Evolutionary conservation across 1,284 basidiomycete species (phyloP).

Genomic region (Kwoniella shivajii): DNA sequence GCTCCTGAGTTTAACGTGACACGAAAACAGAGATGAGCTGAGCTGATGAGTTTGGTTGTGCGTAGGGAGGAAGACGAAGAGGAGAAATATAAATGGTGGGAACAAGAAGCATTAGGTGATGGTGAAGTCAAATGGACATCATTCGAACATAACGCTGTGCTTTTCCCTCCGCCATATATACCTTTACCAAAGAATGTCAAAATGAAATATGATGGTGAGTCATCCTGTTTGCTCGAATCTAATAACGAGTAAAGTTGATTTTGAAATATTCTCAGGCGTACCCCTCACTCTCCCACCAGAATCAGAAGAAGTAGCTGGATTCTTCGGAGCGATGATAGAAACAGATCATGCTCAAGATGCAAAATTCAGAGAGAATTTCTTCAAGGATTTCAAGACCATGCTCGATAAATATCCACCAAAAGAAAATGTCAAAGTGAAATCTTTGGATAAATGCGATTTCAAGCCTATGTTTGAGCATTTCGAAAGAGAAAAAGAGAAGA

Average conservation of each 20-base stretch:
- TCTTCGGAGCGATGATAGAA: slow-evolving; percentile 91
- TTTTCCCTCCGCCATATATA: slow-evolving; percentile 94
- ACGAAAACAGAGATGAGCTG: slow-evolving; percentile 7
- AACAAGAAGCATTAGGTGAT: slow-evolving; percentile 66
- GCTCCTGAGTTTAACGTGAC: neutral
- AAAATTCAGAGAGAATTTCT: slow-evolving; percentile 94
- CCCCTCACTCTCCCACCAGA: slow-evolving; percentile 76
- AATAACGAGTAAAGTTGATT: neutral
- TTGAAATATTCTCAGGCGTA: slow-evolving; percentile 61
- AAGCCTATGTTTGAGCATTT: slow-evolving; percentile 91
- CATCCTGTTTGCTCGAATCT: neutral
- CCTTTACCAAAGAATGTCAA: slow-evolving; percentile 81
- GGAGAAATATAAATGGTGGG: slow-evolving; percentile 77
- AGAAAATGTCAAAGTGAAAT: slow-evolving; percentile 72
- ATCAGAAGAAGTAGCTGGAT: slow-evolving; percentile 95
- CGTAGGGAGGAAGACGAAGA: slow-evolving; percentile 42
- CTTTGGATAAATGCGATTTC: slow-evolving; percentile 88
- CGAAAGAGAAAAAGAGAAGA: slow-evolving; percentile 87
- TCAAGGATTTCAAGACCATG: slow-evolving; percentile 81
- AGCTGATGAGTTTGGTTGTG: neutral
- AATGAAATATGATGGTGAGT: slow-evolving; percentile 92
- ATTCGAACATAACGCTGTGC: slow-evolving; percentile 88
- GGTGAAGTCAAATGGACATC: slow-evolving; percentile 87
- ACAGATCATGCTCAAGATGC: slow-evolving; percentile 89
- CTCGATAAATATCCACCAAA: slow-evolving; percentile 79